Evolutionary conservation across 306 rosid species (phyloP).

Genomic region (Citrullus amarus): DNA sequence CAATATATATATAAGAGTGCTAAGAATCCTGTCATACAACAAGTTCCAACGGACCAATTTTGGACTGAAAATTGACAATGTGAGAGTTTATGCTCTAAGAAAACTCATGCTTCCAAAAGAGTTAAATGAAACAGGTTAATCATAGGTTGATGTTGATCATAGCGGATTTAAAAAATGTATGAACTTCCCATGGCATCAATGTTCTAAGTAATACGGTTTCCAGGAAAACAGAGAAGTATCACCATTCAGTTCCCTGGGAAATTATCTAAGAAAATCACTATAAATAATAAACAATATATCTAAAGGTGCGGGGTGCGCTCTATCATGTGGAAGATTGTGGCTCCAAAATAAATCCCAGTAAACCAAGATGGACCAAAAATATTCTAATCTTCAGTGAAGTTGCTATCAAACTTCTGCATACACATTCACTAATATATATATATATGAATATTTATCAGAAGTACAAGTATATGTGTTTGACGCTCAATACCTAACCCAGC

Average conservation of each 20-base stretch:
- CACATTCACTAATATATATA: background rate
- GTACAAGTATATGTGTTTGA: background rate
- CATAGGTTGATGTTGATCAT: background rate
- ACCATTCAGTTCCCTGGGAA: background rate
- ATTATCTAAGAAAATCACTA: background rate
- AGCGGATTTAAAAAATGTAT: background rate
- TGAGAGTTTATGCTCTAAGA: background rate
- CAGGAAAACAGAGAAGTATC: background rate
- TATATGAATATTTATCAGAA: background rate
- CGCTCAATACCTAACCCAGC: slow-evolving; percentile 75
- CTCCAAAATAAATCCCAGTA: background rate
- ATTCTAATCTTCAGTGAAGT: slow-evolving; percentile 8
- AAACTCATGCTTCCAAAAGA: background rate
- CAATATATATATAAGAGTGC: background rate
- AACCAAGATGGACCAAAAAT: background rate
- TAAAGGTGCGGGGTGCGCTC: background rate
- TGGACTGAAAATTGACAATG: background rate
- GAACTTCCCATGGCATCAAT: background rate
- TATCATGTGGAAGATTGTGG: background rate
- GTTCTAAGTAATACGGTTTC: no score
- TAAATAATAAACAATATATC: background rate
- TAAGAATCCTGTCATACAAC: background rate
- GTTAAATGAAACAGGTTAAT: background rate
- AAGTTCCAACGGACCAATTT: background rate
- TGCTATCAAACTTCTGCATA: background rate